Evolutionary conservation across 2,329 filamentous ascomycete genomes (phyloP), one percentile per base, ranked within the genome.

Genomic region (Colletotrichum lupini): DNA sequence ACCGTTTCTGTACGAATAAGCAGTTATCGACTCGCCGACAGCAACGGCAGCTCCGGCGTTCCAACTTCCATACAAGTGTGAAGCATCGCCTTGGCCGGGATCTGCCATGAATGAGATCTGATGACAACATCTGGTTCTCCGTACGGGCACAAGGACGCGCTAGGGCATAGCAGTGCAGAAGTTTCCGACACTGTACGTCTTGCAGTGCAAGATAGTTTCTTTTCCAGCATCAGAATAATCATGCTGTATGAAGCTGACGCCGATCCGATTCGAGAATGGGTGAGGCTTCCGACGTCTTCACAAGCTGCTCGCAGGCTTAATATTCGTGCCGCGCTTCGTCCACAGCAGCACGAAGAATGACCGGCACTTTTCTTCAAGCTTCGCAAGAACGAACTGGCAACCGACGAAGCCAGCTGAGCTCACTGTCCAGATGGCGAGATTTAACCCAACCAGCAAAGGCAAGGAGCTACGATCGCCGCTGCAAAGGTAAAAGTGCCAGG

Each of bases 401-500:
- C 72, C 74, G 46, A 32, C 14, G 55, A 46, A 61, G 76, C 68
- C 30, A 76, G 74, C 24, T 76, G 75, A 14, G 19, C 46, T 16
- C 19, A 16, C 26, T 5, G 9, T 26, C 32, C 53, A 6, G 11
- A 11, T 26, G 19, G 16, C n/a, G 7, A 52, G 32, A 53, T 63
- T 46, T 63, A 16, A 63, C 46, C 26, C 7, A 49, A 24, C 14
- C 16, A 4, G 26, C 28, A 57, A 52, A 22, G 53, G 28, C 37
- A 60, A 64, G 70, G 73, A 62, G 53, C 60, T 42, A 64, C 30
- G 26, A 73, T 75, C 32, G 70, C 74, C 28, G 74, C 72, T 26
- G 68, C 5, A 77, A 74, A 63, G 6, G 79, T 82, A 65, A 77
- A 82, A 83, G 83, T 79, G 78, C 75, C 82, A 85, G 82, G 82